phyloP scores from a whole-genome alignment of 2,329 filamentous ascomycete species.

The Cryphonectria parasitica region DNA sequence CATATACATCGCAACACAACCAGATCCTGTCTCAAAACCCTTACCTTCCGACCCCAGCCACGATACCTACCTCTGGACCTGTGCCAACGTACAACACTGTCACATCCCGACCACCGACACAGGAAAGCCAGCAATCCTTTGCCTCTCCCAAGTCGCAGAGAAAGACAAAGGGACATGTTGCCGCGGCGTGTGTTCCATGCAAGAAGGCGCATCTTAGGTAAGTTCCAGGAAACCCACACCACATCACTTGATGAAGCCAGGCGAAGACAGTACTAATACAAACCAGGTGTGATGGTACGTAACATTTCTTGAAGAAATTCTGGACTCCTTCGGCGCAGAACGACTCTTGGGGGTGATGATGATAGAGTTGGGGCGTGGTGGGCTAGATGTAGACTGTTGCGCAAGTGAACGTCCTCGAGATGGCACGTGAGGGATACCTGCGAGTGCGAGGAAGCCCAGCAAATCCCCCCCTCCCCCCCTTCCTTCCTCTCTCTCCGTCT shows the following conservation, averaged over 20 bases:
- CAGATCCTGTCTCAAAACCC: conserved; percentile 39
- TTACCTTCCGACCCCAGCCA: conserved; percentile 34
- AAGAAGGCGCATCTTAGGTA: conserved; percentile 80
- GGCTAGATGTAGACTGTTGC: background rate
- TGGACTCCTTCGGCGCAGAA: conserved; percentile 23
- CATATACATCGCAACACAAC: conserved; percentile 40
- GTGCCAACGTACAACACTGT: conserved; percentile 39
- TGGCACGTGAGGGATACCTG: background rate
- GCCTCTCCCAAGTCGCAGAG: conserved; percentile 64
- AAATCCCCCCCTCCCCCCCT: background rate
- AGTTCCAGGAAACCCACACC: conserved; percentile 33
- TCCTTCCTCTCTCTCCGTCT: too few relatives aligned
- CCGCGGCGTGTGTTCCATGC: conserved; percentile 83
- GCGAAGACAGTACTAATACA: conserved; percentile 38
- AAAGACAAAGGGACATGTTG: conserved; percentile 80
- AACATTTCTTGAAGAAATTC: conserved; percentile 29
- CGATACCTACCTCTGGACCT: conserved; percentile 40
- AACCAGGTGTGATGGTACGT: conserved; percentile 67
- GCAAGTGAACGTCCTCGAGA: background rate
- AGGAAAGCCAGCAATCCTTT: conserved; percentile 50
- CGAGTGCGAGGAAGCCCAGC: background rate
- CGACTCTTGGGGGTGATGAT: background rate
- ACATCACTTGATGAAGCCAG: conserved; percentile 9
- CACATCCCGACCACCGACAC: conserved; percentile 40
- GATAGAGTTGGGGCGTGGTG: background rate